These are phyloP conservation scores for Ochromonas danica DNA, from an alignment of 108 stramenopile species.

Conservation along the genomic window DNA sequence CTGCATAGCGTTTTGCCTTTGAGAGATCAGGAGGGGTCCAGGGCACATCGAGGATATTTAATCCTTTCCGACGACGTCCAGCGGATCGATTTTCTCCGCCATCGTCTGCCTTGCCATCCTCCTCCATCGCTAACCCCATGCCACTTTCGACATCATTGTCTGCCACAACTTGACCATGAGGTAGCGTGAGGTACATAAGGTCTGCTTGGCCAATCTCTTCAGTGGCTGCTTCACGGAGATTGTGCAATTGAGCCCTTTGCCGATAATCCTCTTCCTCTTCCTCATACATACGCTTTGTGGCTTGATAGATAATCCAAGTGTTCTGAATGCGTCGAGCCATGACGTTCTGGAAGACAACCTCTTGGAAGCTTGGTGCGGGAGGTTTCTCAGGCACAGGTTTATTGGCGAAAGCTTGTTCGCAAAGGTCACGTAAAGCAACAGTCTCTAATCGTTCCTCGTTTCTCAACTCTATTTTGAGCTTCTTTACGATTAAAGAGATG, in stretches of 20 bases:
- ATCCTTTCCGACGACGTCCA: no score
- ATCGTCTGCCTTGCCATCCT: no score
- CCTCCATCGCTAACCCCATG: neutral
- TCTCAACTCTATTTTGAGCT: neutral
- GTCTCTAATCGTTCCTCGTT: neutral
- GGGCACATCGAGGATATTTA: neutral
- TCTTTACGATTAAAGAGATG: neutral
- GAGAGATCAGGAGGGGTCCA: neutral
- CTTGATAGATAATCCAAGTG: neutral
- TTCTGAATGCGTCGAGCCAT: conserved; percentile 11
- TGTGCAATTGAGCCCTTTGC: neutral
- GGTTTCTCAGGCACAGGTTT: neutral
- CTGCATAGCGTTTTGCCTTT: conserved; percentile 11
- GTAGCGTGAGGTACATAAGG: no score
- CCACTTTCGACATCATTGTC: neutral
- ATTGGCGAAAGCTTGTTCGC: neutral
- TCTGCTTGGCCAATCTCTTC: no score
- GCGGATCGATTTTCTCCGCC: no score
- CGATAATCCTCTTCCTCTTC: no score
- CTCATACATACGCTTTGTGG: neutral
- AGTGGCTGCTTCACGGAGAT: neutral
- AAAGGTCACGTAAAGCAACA: neutral
- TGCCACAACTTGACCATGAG: no score
- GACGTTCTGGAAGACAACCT: neutral
- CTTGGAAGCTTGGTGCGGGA: neutral